These are phyloP conservation scores for Fusarium tanahbumbuense DNA, from an alignment of 2,329 filamentous ascomycete species.

Conservation along the genomic window DNA sequence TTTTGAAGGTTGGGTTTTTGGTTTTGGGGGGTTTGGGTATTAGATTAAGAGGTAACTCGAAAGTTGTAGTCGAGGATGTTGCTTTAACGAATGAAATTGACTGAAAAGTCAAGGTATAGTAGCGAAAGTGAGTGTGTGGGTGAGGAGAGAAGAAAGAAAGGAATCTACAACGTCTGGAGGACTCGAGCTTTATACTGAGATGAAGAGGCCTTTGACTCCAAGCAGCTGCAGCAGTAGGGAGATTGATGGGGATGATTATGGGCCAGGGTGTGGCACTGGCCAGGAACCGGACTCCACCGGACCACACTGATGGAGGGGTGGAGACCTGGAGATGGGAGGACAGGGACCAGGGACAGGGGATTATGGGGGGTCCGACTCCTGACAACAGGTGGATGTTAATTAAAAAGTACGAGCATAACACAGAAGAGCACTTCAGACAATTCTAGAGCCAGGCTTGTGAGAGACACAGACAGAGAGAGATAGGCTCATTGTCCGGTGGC, in stretches of 20 bases:
- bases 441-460: constrained; percentile 10
- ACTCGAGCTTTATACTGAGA: constrained; percentile 62
- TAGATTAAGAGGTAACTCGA: constrained; percentile 53
- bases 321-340: constrained; percentile 14
- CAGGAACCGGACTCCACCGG: background rate
- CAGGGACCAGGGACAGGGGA: constrained; percentile 11
- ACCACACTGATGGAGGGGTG: constrained; percentile 19
- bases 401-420: constrained; percentile 20
- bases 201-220: constrained; percentile 18
- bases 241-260: constrained; percentile 33
- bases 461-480: constrained; percentile 29
- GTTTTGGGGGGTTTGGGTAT: constrained; percentile 34
- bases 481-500: constrained; percentile 25
- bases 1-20: constrained; percentile 60
- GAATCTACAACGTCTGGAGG: constrained; percentile 52
- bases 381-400: constrained; percentile 19
- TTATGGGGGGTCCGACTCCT: constrained; percentile 8
- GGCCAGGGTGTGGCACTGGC: constrained; percentile 12
- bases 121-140: constrained; percentile 50
- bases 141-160: constrained; percentile 57
- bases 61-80: constrained; percentile 47
- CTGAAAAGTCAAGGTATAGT: constrained; percentile 45
- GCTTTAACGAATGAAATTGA: constrained; percentile 47
- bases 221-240: constrained; percentile 24
- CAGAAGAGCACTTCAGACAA: constrained; percentile 3